Conservation (phyloP, 176 grass and related monocot species). For the Ampelocalamus luodianensis region DNA sequence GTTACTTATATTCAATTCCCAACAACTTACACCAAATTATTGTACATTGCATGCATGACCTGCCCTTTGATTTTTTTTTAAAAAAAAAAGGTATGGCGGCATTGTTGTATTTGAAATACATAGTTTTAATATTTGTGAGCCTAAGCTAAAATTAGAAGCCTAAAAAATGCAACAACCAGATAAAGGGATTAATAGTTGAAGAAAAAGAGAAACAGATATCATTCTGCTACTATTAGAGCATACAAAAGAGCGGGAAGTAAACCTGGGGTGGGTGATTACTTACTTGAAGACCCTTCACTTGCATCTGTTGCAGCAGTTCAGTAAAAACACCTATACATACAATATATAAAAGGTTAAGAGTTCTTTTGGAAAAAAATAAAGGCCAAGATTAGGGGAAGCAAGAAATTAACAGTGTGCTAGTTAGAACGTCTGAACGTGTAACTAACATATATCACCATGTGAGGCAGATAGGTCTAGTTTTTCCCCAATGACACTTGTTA, state of each 20-base stretch:
- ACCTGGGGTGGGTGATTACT: constrained; percentile 31
- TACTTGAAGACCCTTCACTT: constrained; percentile 79
- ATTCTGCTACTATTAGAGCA: neutral
- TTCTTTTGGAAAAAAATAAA: constrained; percentile 28
- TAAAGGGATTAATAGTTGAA: neutral
- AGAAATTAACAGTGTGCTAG: constrained; percentile 15
- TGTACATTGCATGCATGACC: neutral
- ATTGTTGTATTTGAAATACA: neutral
- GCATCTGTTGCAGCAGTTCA: constrained; percentile 71
- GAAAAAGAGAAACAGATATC: neutral
- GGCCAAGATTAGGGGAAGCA: neutral
- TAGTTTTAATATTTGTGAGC: neutral
- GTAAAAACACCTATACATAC: constrained; percentile 65
- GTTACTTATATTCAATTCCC: neutral
- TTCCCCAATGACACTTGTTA: constrained; percentile 9
- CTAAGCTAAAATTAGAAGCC: neutral
- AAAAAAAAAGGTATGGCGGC: neutral
- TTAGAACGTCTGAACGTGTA: neutral
- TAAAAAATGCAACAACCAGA: neutral
- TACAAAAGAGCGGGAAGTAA: neutral
- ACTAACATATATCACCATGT: constrained; percentile 20
- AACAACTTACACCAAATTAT: neutral
- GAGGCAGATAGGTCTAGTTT: neutral
- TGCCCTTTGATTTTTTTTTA: constrained; percentile 3
- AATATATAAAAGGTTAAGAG: constrained; percentile 26